Percentiles rank a stretch among this genome's conserved stretches.
These are phyloP conservation scores for Fusarium incarnatum DNA, from an alignment of 2,329 filamentous ascomycete genomes.

Conservation along the genomic window DNA sequence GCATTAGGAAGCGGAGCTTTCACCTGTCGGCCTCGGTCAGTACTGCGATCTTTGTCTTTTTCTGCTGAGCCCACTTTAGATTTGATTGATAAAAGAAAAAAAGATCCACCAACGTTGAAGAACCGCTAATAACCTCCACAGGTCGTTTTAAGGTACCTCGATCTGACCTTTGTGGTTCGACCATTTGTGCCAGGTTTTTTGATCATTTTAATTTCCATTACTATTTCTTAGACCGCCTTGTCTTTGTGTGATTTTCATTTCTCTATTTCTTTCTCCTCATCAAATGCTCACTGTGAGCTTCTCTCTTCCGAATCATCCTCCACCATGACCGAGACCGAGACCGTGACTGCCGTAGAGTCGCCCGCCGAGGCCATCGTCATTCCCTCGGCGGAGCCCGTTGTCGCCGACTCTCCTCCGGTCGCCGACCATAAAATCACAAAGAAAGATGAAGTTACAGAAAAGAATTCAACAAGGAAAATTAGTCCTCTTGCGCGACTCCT, in stretches of 20 bases:
- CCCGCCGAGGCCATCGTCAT: conserved; percentile 45
- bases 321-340: conserved; percentile 46
- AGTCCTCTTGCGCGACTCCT: conserved; percentile 32
- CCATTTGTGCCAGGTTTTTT: conserved; percentile 11
- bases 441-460: neutral
- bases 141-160: neutral
- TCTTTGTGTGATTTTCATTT: neutral
- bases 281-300: conserved; percentile 39
- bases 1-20: conserved; percentile 20
- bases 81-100: conserved; percentile 12
- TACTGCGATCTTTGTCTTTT: conserved; percentile 33
- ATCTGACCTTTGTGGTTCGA: neutral
- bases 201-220: neutral
- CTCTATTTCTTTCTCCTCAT: neutral
- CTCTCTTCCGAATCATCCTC: conserved; percentile 22
- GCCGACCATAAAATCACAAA: conserved; percentile 7
- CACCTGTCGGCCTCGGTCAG: conserved; percentile 42
- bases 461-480: neutral
- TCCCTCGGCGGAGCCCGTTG: conserved; percentile 40
- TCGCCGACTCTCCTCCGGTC: conserved; percentile 34
- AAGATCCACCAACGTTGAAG: neutral
- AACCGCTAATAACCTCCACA: conserved; percentile 18
- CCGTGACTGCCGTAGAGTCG: conserved; percentile 39
- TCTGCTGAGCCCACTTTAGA: neutral
- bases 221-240: neutral